Percentiles rank a stretch among this genome's conserved stretches.
Conservation (phyloP, 2,329 filamentous ascomycete genomes). For the Sclerotinia spermophila region DNA sequence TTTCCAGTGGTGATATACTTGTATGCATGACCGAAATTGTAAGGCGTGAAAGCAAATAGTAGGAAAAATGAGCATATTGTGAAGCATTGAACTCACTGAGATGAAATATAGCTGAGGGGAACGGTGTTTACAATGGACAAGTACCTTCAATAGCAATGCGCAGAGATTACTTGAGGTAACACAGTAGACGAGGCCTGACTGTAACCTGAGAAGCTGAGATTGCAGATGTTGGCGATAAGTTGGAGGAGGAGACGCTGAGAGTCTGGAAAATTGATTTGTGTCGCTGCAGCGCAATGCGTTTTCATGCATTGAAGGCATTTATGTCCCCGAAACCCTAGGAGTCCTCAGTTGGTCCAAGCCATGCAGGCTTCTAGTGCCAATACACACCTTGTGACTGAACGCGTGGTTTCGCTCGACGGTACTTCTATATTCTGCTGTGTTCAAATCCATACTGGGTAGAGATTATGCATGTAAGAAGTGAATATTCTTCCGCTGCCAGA, state of each 20-base stretch:
- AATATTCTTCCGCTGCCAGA: conserved; percentile 12
- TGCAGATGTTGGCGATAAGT: neutral
- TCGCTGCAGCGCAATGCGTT: neutral
- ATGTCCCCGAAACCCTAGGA: neutral
- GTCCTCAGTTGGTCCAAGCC: neutral
- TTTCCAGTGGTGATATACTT: neutral
- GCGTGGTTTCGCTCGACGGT: neutral
- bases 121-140: neutral
- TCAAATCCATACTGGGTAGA: neutral
- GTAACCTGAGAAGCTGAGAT: neutral
- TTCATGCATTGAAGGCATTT: conserved; percentile 3
- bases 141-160: neutral
- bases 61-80: neutral
- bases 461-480: conserved; percentile 11
- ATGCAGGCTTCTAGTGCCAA: neutral
- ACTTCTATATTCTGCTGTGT: neutral
- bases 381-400: conserved; percentile 1
- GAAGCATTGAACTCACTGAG: neutral
- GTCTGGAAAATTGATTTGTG: neutral
- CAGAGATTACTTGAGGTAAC: neutral
- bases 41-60: neutral
- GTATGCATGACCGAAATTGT: neutral
- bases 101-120: neutral
- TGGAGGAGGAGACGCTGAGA: neutral
- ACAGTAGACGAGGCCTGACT: neutral